Evolutionary conservation across 2,329 filamentous ascomycete genomes (phyloP), one percentile per base, ranked within the genome.

Genomic region (Helotiales sp.): DNA sequence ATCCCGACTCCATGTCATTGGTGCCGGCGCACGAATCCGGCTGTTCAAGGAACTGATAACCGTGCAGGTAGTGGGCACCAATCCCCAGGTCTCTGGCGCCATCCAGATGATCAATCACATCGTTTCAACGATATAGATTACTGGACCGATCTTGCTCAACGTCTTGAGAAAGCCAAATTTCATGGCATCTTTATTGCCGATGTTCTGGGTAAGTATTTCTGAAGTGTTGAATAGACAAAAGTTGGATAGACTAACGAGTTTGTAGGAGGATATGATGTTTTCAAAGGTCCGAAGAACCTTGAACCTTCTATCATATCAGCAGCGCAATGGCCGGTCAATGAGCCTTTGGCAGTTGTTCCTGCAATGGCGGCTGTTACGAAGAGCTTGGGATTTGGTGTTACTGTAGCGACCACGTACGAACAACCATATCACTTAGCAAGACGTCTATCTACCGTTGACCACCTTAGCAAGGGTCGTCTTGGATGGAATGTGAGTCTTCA

Each of bases 321-420:
- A 1, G 84, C 86, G 0, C 87, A 89, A 69, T 88, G 83, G 80
- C 86, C 86, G 0, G 83, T 88, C 6, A 87, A 86, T 59, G 86
- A 89, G 66, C 86, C 86, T 0, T 67, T 88, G 2, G 77, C 79
- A 1, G 77, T 85, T 1, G 76, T 89, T 0, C 78, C 85, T 4
- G 84, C 86, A 1, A 88, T 89, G 85, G 86, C 86, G 0, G 85
- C 86, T 0, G 85, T 76, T 0, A 89, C 86, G 0, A 79, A 81
- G 61, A 86, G 76, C 58, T 78, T 90, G 9, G 82, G 80, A 0
- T 88, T 89, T 59, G 86, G 85, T 0, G 82, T 89, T 0, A 89
- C 86, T 0, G 79, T 85, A 0, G 81, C 82, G 1, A 88, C 86
- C 1, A 87, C 84, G 0, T 89, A 89, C 60, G 86, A 89, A 67